Base-by-base conservation (phyloP, 257 asterid species). In the Prunella vulgaris region DNA sequence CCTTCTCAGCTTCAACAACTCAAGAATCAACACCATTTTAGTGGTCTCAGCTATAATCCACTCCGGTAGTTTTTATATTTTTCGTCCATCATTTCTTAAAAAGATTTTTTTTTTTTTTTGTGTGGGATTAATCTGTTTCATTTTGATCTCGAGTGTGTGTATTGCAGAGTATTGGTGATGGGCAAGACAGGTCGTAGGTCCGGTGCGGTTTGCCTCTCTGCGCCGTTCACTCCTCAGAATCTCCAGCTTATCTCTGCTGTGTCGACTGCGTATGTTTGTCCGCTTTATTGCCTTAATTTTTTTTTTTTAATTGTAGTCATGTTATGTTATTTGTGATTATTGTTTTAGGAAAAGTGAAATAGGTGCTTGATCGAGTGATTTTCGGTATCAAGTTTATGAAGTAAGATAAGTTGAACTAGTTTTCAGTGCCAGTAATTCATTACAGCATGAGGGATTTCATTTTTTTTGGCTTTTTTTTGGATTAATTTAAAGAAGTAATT, bases 211-310 rank as follows among this genome's bases (percentile, higher is more conserved):
- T 88, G 96, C 75, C 81, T 76, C 53, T 71, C 92, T 42, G 82
- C 82, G 30, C 84, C 89, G 68, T 78, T 93, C 44, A 22, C 88
- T 38, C 82, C 90, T 53, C 60, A 48, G 69, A 84, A 84, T 80
- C 88, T 93, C 20, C 96, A 88, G 64, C 87, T 91, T 94, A 68
- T 86, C 78, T 83, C 88, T 32, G 37, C 93, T 75, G 66, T 93
- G 67, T 77, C 89, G 27, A 78, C 90, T 58, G 85, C 72, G 99
- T 90, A 86, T 73, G 78, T 71, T n/a, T 65, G 49, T 71, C 2
- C 30, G 44, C 69, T 51, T 71, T 40, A n/a, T 28, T 35, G 1
- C 64, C 44, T 3, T 32, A 6, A 27, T 49, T 28, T 63, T 27
- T 37, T 25, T 46, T 5, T 51, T 10, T 12, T 25, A 25, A 1